Evolutionary conservation across 2,329 filamentous ascomycete species (phyloP), one percentile per base, ranked within the genome.

Genomic region (Ophiosphaerella narmari): DNA sequence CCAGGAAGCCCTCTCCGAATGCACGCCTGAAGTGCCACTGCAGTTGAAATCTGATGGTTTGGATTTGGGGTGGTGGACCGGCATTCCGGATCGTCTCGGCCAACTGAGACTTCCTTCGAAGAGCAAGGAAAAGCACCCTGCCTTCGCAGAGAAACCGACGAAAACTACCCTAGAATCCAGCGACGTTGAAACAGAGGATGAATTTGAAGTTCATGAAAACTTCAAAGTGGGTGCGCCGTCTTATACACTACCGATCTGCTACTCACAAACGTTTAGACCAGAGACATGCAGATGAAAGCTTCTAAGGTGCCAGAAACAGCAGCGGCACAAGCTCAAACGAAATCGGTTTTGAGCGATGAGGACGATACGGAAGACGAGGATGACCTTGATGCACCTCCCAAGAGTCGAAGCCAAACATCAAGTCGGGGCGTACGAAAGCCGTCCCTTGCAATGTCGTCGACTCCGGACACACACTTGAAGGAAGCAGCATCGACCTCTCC

Each of bases 321-420:
- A 38, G 39, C 39, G 0, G 8, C 36, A 2, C 26, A 34, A 18
- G n/a, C 42, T n/a, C 33, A 33, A 6, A 41, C 42, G 3, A 37
- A 42, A 8, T 39, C 29, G 23, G 44, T 37, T 26, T 38, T 24
- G 3, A 57, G 48, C 16, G 58, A 57, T 13, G 57, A 52, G 21
- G 59, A 53, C 7, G 48, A 52, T 8, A 73, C 71, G 14, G 68
- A 71, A 5, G 74, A 72, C 39, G 74, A 75, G 21, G 72, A 74
- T 4, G 74, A 78, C 43, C 64, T 77, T 9, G 74, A 76, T 56
- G 68, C 60, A 6, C 67, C 66, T 9, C 40, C 53, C 2, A 65
- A 48, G 21, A 59, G 44, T 29, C 55, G 59, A 24, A 60, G 51
- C 18, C 59, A 61, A 24, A 50, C 11, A 7, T 52, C 43, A 23